Percentiles rank a stretch among this genome's conserved stretches.
Conservation (phyloP, 2,329 filamentous ascomycete species). For the Zasmidium cellare region DNA sequence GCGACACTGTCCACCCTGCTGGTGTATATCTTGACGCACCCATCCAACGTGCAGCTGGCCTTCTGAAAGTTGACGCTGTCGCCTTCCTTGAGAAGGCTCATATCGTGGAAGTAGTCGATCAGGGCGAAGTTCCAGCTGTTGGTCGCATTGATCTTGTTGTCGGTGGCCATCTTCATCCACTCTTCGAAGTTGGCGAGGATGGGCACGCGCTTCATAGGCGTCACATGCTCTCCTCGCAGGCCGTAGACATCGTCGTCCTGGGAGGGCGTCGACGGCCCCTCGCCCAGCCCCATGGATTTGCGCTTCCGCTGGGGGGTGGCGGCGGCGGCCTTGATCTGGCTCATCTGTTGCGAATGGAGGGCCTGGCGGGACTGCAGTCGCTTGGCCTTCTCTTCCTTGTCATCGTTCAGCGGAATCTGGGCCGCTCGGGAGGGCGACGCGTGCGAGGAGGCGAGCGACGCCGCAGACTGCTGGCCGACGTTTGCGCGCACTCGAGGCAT, state of each 20-base stretch:
- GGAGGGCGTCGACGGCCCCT: constrained; percentile 54
- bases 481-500: constrained; percentile 42
- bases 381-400: constrained; percentile 85
- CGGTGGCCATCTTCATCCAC: constrained; percentile 99
- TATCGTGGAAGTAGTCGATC: constrained; percentile 99
- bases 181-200: constrained; percentile 98
- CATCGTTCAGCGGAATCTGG: constrained; percentile 95
- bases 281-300: constrained; percentile 33
- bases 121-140: constrained; percentile 99
- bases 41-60: constrained; percentile 94
- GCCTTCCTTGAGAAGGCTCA: constrained; percentile 94
- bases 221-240: constrained; percentile 74
- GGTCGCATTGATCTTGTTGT: constrained; percentile 92
- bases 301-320: constrained; percentile 59
- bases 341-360: constrained; percentile 85
- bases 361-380: constrained; percentile 85
- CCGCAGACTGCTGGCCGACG: constrained; percentile 50
- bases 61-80: constrained; percentile 98
- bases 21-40: constrained; percentile 98
- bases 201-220: constrained; percentile 93
- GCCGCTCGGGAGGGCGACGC: constrained; percentile 51
- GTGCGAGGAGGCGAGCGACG: constrained; percentile 32
- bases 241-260: constrained; percentile 53
- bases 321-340: constrained; percentile 80
- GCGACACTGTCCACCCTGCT: constrained; percentile 97